Conservation (phyloP, 164 flowering plant genomes). For the Chloranthus sessilifolius region DNA sequence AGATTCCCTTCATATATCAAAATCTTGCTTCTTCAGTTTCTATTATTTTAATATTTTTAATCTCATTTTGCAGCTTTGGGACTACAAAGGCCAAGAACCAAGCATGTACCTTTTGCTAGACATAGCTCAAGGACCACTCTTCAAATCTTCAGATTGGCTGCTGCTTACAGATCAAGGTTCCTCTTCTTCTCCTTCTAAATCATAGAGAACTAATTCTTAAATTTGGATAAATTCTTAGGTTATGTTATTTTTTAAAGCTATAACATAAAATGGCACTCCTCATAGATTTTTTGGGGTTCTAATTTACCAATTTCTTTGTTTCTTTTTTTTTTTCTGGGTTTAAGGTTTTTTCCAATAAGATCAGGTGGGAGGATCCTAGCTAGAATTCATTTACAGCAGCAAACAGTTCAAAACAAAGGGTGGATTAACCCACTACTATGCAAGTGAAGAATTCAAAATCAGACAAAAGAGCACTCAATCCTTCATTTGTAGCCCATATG, state of each 20-base stretch:
- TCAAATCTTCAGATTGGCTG: slow-evolving; percentile 63
- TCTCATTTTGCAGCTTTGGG: slow-evolving; percentile 71
- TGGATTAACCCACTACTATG: slow-evolving; percentile 68
- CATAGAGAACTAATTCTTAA: too few relatives aligned
- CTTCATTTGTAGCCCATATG: slow-evolving; percentile 79
- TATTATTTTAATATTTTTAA: too few relatives aligned
- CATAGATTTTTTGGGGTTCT: slow-evolving; percentile 11
- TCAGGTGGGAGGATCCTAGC: slow-evolving; percentile 66
- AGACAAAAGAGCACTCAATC: slow-evolving; percentile 63
- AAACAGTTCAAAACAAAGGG: slow-evolving; percentile 63
- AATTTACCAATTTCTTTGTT: background rate
- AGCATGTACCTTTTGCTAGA: slow-evolving; percentile 71
- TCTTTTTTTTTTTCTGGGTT: background rate
- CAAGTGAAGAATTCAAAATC: slow-evolving; percentile 68
- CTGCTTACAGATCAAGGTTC: slow-evolving; percentile 85
- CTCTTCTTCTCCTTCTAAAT: too few relatives aligned
- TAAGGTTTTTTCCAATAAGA: slow-evolving; percentile 57
- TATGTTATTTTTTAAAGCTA: too few relatives aligned
- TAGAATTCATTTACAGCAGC: slow-evolving; percentile 84
- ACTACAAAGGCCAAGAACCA: slow-evolving; percentile 86
- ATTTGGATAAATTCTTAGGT: too few relatives aligned
- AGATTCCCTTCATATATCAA: too few relatives aligned
- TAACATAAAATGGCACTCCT: too few relatives aligned
- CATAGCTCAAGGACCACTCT: slow-evolving; percentile 81
- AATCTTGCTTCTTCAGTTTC: too few relatives aligned